Evolutionary conservation across 1,139 yeast species (phyloP).

Genomic region (Debaryomycetaceae sp.): DNA sequence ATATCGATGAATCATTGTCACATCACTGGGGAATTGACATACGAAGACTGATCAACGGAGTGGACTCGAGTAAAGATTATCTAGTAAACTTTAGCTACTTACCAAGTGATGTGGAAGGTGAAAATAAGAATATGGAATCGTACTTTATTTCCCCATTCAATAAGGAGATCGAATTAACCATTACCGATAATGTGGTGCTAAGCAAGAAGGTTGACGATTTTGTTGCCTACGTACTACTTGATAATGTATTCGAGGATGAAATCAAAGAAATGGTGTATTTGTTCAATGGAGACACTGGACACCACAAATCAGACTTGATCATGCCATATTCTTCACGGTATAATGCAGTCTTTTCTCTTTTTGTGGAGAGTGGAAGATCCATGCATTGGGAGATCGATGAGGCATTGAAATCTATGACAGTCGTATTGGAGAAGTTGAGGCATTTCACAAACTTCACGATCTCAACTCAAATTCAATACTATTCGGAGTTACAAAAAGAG

Average conservation of each 20-base stretch:
- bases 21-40: slow-evolving; percentile 29
- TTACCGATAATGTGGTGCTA: slow-evolving; percentile 25
- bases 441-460: slow-evolving; percentile 68
- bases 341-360: slow-evolving; percentile 62
- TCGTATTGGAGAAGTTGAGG: slow-evolving; percentile 29
- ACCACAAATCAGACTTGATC: slow-evolving; percentile 29
- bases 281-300: slow-evolving; percentile 14
- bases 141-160: slow-evolving; percentile 32
- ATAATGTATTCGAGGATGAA: slow-evolving; percentile 36
- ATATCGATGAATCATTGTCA: slow-evolving; percentile 17
- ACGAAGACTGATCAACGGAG: slow-evolving; percentile 9
- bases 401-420: slow-evolving; percentile 22
- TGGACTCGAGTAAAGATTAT: slow-evolving; percentile 14
- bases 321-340: slow-evolving; percentile 59
- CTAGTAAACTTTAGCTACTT: slow-evolving; percentile 20
- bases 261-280: slow-evolving; percentile 20
- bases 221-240: slow-evolving; percentile 28
- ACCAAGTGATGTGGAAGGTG: slow-evolving; percentile 9
- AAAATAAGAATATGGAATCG: slow-evolving; percentile 16
- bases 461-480: slow-evolving; percentile 77
- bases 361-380: slow-evolving; percentile 39
- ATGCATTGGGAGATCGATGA: slow-evolving; percentile 39
- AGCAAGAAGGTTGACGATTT: slow-evolving; percentile 31
- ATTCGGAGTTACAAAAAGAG: slow-evolving; percentile 39
- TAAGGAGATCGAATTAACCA: slow-evolving; percentile 22